Percentiles rank a stretch among this genome's conserved stretches.
phyloP scores from a whole-genome alignment of 2,329 filamentous ascomycete species.

The Calonectria fujianensis region DNA sequence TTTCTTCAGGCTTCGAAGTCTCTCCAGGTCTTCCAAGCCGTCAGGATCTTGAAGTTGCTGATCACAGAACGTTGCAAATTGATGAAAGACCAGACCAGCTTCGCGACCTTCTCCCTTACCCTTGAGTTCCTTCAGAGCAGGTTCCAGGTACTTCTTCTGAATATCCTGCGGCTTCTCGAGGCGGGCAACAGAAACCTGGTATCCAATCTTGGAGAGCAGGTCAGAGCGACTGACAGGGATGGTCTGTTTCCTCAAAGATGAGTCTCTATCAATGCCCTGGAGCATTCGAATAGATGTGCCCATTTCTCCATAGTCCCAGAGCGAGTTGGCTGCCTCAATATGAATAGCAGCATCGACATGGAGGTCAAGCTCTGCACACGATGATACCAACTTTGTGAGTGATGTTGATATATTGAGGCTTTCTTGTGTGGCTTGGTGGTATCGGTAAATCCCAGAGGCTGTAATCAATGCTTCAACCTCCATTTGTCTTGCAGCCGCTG shows the following conservation, averaged over 20 bases:
- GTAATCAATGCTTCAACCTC: constrained; percentile 87
- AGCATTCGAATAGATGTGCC: constrained; percentile 92
- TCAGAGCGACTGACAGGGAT: constrained; percentile 85
- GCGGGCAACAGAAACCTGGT: constrained; percentile 91
- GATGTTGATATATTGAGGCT: constrained; percentile 90
- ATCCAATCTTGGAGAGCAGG: constrained; percentile 89
- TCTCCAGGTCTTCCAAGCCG: constrained; percentile 87
- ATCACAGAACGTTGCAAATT: constrained; percentile 97
- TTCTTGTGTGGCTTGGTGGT: constrained; percentile 89
- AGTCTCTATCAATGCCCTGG: constrained; percentile 79
- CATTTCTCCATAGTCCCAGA: constrained; percentile 97
- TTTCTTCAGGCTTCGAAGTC: constrained; percentile 85
- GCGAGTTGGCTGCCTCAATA: constrained; percentile 89
- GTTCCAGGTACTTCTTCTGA: constrained; percentile 88
- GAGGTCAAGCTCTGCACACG: constrained; percentile 82
- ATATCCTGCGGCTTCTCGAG: constrained; percentile 94
- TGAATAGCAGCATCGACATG: constrained; percentile 85
- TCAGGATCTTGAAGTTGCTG: constrained; percentile 93
- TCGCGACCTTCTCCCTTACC: constrained; percentile 80
- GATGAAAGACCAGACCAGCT: constrained; percentile 92
- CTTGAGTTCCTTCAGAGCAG: constrained; percentile 88
- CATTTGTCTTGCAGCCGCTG: constrained; percentile 78
- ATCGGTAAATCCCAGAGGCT: constrained; percentile 84
- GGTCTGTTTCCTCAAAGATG: constrained; percentile 79
- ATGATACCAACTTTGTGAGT: constrained; percentile 83